Percentiles rank a stretch among this genome's conserved stretches.
These are phyloP conservation scores for Citrus australasica DNA, from an alignment of 345 rosid genomes.

Conservation along the genomic window DNA sequence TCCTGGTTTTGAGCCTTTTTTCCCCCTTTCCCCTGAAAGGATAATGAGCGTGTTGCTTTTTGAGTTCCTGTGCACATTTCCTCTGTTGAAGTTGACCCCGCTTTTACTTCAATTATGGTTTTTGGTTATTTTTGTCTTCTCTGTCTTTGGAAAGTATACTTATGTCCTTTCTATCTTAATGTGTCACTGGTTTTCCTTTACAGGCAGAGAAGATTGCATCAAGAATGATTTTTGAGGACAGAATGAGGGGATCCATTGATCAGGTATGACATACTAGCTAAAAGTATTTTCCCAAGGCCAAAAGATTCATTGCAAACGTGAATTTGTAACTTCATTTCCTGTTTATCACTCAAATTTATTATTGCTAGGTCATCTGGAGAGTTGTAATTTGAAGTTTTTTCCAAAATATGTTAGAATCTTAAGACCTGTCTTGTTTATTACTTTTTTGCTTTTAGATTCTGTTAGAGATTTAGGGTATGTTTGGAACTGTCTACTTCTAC, in stretches of 20 bases:
- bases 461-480: background rate
- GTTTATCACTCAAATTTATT: background rate
- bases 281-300: background rate
- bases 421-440: background rate
- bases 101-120: background rate
- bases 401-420: background rate
- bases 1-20: background rate
- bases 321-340: background rate
- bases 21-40: background rate
- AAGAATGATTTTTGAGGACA: conserved; percentile 90
- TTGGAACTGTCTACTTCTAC: no score
- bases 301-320: background rate
- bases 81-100: background rate
- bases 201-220: conserved; percentile 99
- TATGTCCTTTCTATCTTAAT: background rate
- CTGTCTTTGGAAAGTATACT: background rate
- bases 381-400: background rate
- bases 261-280: conserved; percentile 46
- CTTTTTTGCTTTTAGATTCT: background rate
- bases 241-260: conserved; percentile 97
- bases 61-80: background rate
- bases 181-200: background rate
- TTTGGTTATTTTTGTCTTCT: background rate
- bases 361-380: background rate
- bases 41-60: background rate